These are phyloP conservation scores for Chaetoscypha palmicola DNA, from an alignment of 2,329 filamentous ascomycete species.

Conservation along the genomic window DNA sequence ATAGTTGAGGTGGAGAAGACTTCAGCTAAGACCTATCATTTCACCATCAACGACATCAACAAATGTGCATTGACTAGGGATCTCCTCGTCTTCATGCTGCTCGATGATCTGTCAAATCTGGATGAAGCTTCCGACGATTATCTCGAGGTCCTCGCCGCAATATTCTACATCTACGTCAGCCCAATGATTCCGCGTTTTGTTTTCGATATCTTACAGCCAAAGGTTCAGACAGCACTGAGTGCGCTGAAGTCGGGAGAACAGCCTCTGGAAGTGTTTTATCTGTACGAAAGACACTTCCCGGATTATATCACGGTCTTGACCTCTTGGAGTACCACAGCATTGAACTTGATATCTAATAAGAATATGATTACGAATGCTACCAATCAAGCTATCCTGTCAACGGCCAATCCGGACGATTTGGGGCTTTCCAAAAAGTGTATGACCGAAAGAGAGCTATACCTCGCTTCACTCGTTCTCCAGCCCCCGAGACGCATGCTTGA, in stretches of 20 bases:
- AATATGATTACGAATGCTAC: constrained; percentile 1
- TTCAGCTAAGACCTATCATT: constrained; percentile 8
- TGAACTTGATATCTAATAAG: constrained; percentile 1
- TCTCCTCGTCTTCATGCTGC: constrained; percentile 12
- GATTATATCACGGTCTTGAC: constrained; percentile 8
- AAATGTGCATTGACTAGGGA: constrained; percentile 10
- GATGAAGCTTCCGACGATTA: constrained; percentile 4
- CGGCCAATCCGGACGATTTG: not conserved
- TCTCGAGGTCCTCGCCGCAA: constrained; percentile 7
- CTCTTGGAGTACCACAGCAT: constrained; percentile 7
- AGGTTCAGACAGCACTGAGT: constrained; percentile 4
- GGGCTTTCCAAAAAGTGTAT: not conserved
- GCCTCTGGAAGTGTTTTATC: constrained; percentile 9
- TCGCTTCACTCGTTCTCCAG: constrained; percentile 6
- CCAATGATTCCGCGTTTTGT: constrained; percentile 11
- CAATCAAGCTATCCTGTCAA: not conserved
- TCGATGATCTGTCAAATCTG: constrained; percentile 7
- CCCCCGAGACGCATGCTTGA: constrained; percentile 7
- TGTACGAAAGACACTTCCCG: constrained; percentile 8
- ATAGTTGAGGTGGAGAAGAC: constrained; percentile 3
- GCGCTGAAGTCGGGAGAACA: constrained; percentile 3
- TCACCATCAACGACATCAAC: constrained; percentile 12
- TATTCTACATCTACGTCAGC: constrained; percentile 12
- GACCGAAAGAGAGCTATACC: constrained; percentile 8
- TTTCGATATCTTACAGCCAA: constrained; percentile 10